phyloP scores from a whole-genome alignment of 2,329 filamentous ascomycete genomes.

The Mycogone perniciosa region DNA sequence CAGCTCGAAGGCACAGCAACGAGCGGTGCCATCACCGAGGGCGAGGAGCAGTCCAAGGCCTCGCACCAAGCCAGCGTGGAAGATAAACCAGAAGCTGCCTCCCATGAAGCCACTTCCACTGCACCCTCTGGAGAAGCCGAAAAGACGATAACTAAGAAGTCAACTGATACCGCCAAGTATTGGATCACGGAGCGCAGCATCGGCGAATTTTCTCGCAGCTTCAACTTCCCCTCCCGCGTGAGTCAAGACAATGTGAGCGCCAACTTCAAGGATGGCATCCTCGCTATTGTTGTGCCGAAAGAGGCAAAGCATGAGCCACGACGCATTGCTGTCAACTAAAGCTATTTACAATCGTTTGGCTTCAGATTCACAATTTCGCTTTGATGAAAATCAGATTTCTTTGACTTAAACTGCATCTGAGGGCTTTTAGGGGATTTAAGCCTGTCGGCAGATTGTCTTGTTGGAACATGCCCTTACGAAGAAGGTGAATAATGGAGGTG shows the following conservation, averaged over 20 bases:
- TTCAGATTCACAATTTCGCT: no score
- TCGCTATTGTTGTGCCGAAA: slow-evolving; percentile 61
- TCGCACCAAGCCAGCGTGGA: slow-evolving; percentile 58
- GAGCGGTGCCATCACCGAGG: slow-evolving; percentile 33
- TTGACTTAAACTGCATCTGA: no score
- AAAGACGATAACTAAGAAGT: slow-evolving; percentile 14
- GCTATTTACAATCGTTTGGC: no score
- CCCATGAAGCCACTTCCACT: slow-evolving; percentile 36
- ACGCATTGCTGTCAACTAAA: slow-evolving; percentile 50
- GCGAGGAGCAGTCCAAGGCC: slow-evolving; percentile 27
- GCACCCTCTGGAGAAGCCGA: slow-evolving; percentile 20
- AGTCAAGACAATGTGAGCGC: slow-evolving; percentile 57
- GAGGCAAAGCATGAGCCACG: slow-evolving; percentile 51
- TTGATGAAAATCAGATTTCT: no score
- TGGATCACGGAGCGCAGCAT: slow-evolving; percentile 63
- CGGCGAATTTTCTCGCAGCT: slow-evolving; percentile 61
- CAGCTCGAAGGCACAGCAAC: slow-evolving; percentile 34
- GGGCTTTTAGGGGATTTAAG: no score
- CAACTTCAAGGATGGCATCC: slow-evolving; percentile 57
- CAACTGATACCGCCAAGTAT: slow-evolving; percentile 47
- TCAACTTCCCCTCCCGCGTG: slow-evolving; percentile 59
- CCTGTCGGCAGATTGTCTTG: no score
- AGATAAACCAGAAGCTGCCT: no score
- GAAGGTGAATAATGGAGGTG: no score
- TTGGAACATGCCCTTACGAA: no score